Percentiles rank a stretch among this genome's conserved stretches.
Conservation (phyloP, 1,284 basidiomycete genomes). For the Tylopilus sp. region DNA sequence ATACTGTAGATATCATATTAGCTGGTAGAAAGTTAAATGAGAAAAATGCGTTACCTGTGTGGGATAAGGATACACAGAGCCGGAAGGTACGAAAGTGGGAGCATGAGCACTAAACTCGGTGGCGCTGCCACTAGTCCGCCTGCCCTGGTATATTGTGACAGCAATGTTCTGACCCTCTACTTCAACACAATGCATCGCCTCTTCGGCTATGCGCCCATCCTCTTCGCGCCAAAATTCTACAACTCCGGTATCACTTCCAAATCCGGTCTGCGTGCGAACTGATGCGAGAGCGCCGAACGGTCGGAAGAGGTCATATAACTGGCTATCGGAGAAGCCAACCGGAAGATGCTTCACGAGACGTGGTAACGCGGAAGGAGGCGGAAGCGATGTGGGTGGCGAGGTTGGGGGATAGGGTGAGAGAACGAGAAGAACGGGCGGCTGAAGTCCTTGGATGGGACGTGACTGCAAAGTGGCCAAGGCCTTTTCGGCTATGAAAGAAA, state of each 20-base stretch:
- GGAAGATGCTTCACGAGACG: slow-evolving; percentile 79
- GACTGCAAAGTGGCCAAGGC: slow-evolving; percentile 79
- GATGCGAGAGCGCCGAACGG: slow-evolving; percentile 72
- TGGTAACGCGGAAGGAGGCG: slow-evolving; percentile 69
- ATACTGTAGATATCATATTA: slow-evolving; percentile 42
- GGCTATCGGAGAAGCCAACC: slow-evolving; percentile 63
- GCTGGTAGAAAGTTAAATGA: neutral
- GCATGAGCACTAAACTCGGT: slow-evolving; percentile 71
- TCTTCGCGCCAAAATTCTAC: slow-evolving; percentile 89
- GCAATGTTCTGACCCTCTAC: slow-evolving; percentile 78
- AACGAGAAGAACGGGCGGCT: slow-evolving; percentile 57
- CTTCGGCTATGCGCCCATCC: slow-evolving; percentile 75
- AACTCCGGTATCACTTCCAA: slow-evolving; percentile 70
- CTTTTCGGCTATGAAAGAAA: slow-evolving; percentile 68
- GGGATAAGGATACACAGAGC: slow-evolving; percentile 54
- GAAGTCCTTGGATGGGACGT: slow-evolving; percentile 60
- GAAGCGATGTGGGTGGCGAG: slow-evolving; percentile 65
- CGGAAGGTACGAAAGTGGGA: slow-evolving; percentile 71
- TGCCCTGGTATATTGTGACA: slow-evolving; percentile 71
- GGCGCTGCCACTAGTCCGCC: slow-evolving; percentile 51
- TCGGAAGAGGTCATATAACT: slow-evolving; percentile 75
- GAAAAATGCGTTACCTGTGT: slow-evolving; percentile 45
- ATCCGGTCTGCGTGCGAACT: slow-evolving; percentile 65
- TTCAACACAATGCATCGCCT: slow-evolving; percentile 77
- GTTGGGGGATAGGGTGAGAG: slow-evolving; percentile 75